Percentiles rank a stretch among this genome's conserved stretches.
Evolutionary conservation across 2,329 filamentous ascomycete genomes (phyloP).

Genomic region (Nemania sp.): DNA sequence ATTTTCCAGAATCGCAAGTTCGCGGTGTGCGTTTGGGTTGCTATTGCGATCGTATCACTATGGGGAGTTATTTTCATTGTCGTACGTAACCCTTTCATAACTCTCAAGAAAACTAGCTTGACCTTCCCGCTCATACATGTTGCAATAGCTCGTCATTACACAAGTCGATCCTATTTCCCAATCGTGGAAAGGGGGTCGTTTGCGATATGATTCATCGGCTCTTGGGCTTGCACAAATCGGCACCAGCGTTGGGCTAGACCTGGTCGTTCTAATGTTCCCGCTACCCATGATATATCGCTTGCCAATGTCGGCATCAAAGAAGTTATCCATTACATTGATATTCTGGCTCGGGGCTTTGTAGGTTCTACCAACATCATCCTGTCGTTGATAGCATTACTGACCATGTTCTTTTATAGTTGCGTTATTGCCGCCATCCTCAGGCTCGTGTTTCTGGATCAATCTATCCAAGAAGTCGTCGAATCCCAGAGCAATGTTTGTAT

Average conservation of each 20-base stretch:
- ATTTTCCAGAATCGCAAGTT: too few relatives aligned
- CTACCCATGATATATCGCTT: background rate
- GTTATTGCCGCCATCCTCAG: background rate
- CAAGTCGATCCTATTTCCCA: background rate
- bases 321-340: background rate
- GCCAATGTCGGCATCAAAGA: background rate
- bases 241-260: background rate
- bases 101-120: background rate
- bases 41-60: too few relatives aligned
- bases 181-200: background rate
- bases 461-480: background rate
- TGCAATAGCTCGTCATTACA: constrained; percentile 5
- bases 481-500: background rate
- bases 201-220: background rate
- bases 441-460: background rate
- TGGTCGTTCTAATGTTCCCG: background rate
- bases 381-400: background rate
- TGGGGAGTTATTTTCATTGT: background rate
- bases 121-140: background rate
- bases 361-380: background rate
- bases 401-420: background rate
- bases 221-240: background rate
- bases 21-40: too few relatives aligned
- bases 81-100: background rate
- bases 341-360: constrained; percentile 9